Conservation (phyloP, 148 eudicot species). For the Polygonum maritimum region DNA sequence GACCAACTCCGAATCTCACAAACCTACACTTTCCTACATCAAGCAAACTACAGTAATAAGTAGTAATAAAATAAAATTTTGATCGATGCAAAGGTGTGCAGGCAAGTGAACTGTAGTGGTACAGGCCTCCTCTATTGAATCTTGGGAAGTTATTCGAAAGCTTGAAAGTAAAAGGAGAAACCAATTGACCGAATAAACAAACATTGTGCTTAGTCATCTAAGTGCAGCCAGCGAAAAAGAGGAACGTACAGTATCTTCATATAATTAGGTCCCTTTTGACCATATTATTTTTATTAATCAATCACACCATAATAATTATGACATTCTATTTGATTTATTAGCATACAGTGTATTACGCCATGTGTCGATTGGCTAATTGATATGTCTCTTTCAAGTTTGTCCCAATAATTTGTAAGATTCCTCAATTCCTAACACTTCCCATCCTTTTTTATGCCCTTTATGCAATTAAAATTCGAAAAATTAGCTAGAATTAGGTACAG, state of each 20-base stretch:
- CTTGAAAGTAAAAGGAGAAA: background rate
- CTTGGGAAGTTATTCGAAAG: background rate
- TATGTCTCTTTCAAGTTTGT: constrained; percentile 4
- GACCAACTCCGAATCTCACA: no score
- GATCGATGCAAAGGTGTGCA: no score
- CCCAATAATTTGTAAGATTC: constrained; percentile 1
- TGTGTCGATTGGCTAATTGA: background rate
- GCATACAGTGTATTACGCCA: background rate
- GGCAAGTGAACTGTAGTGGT: no score
- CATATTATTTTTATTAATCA: background rate
- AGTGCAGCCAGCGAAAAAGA: background rate
- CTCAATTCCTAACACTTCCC: background rate
- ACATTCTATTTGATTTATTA: background rate
- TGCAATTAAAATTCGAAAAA: no score
- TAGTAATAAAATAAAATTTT: no score
- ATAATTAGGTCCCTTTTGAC: constrained; percentile 4
- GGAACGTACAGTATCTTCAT: background rate
- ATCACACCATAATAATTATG: background rate
- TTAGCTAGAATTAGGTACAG: no score
- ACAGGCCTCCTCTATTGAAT: background rate
- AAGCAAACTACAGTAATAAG: no score
- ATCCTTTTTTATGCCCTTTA: no score
- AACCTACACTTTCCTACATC: no score
- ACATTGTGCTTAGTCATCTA: background rate
- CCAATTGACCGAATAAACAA: background rate